These are phyloP conservation scores for Amanita muscaria DNA, from an alignment of 768 basidiomycete species.

Conservation along the genomic window DNA sequence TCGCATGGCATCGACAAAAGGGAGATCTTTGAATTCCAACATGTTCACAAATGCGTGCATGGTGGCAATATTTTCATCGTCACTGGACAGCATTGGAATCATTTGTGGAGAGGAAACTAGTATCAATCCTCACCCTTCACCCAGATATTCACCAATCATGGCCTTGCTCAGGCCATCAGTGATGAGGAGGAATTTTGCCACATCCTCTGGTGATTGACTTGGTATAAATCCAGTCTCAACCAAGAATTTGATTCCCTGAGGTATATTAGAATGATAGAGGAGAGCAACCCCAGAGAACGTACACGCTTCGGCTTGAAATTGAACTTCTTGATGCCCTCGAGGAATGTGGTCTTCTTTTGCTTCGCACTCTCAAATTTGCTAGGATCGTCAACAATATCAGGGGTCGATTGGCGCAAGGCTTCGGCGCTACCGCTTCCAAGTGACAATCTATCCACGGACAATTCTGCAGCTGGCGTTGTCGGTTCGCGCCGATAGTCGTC, in stretches of 20 bases:
- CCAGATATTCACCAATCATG: slow-evolving; percentile 96
- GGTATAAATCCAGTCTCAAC: slow-evolving; percentile 82
- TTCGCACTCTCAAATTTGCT: slow-evolving; percentile 90
- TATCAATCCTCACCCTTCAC: slow-evolving; percentile 74
- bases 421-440: slow-evolving; percentile 41
- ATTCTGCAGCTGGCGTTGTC: slow-evolving; percentile 39
- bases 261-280: neutral
- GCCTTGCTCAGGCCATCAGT: slow-evolving; percentile 93
- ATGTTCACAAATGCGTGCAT: slow-evolving; percentile 98
- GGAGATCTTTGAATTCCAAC: slow-evolving; percentile 73
- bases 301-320: slow-evolving; percentile 98
- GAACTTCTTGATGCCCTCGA: slow-evolving; percentile 96
- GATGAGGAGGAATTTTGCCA: slow-evolving; percentile 77
- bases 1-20: slow-evolving; percentile 86
- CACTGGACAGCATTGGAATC: slow-evolving; percentile 36
- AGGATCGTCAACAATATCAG: slow-evolving; percentile 84
- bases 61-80: slow-evolving; percentile 79
- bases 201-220: slow-evolving; percentile 58
- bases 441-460: slow-evolving; percentile 45
- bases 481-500: slow-evolving; percentile 50
- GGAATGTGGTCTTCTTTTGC: slow-evolving; percentile 87
- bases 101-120: neutral
- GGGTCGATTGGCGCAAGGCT: slow-evolving; percentile 56
- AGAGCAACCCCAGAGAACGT: slow-evolving; percentile 15
- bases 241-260: slow-evolving; percentile 82